A percentile compares a stretch with the other conserved stretches of the same genome.
phyloP scores from a whole-genome alignment of 148 eudicot species.

The Spergularia bocconei region DNA sequence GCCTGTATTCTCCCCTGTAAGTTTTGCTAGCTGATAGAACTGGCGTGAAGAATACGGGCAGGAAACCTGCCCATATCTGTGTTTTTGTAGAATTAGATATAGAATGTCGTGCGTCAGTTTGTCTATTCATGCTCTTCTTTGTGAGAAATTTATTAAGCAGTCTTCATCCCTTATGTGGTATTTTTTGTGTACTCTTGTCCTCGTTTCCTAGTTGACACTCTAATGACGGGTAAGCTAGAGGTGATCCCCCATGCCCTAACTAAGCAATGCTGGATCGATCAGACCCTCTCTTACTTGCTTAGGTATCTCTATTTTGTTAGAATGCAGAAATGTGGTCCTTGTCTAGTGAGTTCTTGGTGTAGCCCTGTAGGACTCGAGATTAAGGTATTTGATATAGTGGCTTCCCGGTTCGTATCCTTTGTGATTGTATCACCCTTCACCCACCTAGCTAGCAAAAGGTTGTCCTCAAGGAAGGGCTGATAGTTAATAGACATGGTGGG shows the following conservation, averaged over 20 bases:
- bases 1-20: background rate
- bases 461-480: no score
- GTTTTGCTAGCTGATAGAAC: background rate
- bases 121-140: background rate
- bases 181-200: background rate
- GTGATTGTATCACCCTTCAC: no score
- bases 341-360: background rate
- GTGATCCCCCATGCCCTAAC: background rate
- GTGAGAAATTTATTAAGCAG: background rate
- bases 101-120: background rate
- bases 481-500: no score
- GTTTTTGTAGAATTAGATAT: slow-evolving; percentile 17
- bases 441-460: no score
- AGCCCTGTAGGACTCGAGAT: background rate
- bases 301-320: background rate
- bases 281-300: no score
- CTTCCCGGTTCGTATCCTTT: no score
- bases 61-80: slow-evolving; percentile 2
- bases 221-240: background rate
- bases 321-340: background rate
- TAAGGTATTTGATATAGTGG: no score
- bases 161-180: background rate
- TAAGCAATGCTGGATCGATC: background rate
- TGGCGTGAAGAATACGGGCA: slow-evolving; percentile 9
- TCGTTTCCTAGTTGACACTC: background rate